These are phyloP conservation scores for Cryptosporidium ryanae DNA, from an alignment of 169 alveolate genomes.

Conservation along the genomic window DNA sequence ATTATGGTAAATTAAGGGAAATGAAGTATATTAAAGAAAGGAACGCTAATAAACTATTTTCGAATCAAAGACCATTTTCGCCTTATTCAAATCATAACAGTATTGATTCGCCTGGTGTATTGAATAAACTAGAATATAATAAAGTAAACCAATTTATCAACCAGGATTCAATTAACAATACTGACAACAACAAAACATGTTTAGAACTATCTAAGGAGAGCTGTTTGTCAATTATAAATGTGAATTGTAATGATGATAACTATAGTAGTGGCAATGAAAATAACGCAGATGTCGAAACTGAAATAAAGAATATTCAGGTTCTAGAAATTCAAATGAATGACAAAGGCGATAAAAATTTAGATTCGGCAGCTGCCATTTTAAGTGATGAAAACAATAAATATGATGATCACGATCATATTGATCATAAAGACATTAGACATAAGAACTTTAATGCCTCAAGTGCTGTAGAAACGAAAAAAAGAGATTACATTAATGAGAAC, in stretches of 20 bases:
- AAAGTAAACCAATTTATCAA: not conserved
- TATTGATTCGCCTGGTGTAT: not conserved
- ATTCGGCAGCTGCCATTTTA: no score
- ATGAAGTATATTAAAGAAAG: not conserved
- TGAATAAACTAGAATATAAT: not conserved
- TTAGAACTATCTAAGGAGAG: conserved; percentile 34
- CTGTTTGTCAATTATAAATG: conserved; percentile 20
- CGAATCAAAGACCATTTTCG: not conserved
- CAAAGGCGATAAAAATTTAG: no score
- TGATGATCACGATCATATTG: no score
- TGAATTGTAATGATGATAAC: not conserved
- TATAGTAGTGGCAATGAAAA: not conserved
- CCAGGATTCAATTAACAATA: not conserved
- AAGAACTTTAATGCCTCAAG: no score
- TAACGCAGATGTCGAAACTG: conserved; percentile 4
- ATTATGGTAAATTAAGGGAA: no score
- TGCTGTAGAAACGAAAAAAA: not conserved
- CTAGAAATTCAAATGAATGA: no score
- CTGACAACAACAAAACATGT: not conserved
- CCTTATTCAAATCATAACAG: not conserved
- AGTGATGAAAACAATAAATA: no score
- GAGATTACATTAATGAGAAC: not conserved
- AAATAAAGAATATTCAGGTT: no score
- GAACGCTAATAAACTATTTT: not conserved
- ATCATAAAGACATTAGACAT: no score